Base-by-base conservation (phyloP, 495 filamentous ascomycete species). In the Hyaloscypha finlandica region DNA sequence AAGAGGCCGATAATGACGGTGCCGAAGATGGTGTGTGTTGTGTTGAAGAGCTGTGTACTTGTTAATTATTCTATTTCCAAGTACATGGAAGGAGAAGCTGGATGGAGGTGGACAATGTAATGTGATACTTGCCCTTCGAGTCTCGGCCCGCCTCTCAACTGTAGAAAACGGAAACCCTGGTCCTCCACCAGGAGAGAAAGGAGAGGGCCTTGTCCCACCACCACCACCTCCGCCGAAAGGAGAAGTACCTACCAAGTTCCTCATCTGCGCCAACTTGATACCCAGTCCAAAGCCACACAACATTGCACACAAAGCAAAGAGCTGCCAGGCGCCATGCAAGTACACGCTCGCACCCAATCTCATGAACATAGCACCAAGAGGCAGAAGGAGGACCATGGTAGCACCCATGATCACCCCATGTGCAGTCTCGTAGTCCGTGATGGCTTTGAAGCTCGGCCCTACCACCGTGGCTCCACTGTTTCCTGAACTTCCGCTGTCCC, bases 221-320 rank as follows among this genome's bases (percentile, higher is more conserved):
- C 35, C 55, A 58, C 25, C 55, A 58, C 14, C 31, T 30, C 29
- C 55, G 30, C 31, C 8, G 30, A 58, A 54, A 35, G 33, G 61
- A 55, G 63, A 55, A 48, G 59, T 30, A 74, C 75, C 25, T 77
- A 77, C 66, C 39, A 65, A 42, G 59, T 60, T 29, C 1, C 69
- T 73, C 31, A 75, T 77, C 56, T 71, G 73, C 53, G 68, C 85
- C 66, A 74, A 81, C 65, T 67, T 78, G 22, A 92, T 72, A 30
- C 91, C 91, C 22, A 90, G 45, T 2, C 80, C 88, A 59, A 92
- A 80, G 0, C 86, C 91, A 6, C 81, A 81, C 72, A 89, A 80
- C 63, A 85, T 84, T 8, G 87, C 64, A 12, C 78, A 32, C 64
- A 88, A 83, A 31, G 85, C 76, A 12, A 90, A 70, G 0, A 83